Percentiles rank a stretch among this genome's conserved stretches.
phyloP scores from a whole-genome alignment of 768 basidiomycete species.

The Trametes cingulata region DNA sequence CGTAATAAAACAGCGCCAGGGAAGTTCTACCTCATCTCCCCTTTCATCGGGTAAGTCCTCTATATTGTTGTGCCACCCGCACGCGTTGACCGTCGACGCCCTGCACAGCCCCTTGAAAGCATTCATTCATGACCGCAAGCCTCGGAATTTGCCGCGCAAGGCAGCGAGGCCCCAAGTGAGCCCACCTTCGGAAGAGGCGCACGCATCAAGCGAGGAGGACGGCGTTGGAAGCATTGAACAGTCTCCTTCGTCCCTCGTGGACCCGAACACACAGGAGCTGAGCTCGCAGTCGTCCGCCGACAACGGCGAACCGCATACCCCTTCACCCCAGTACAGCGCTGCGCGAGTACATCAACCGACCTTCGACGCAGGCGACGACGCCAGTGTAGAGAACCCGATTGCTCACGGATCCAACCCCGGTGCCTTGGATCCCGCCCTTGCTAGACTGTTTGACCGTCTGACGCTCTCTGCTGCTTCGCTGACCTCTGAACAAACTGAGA shows the following conservation, averaged over 20 bases:
- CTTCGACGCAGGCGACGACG: slow-evolving; percentile 32
- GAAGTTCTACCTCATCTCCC: slow-evolving; percentile 93
- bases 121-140: slow-evolving; percentile 67
- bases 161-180: slow-evolving; percentile 27
- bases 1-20: slow-evolving; percentile 66
- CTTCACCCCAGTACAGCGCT: slow-evolving; percentile 58
- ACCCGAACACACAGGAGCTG: slow-evolving; percentile 51
- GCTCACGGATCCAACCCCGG: slow-evolving; percentile 34
- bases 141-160: slow-evolving; percentile 47
- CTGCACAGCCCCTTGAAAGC: slow-evolving; percentile 57
- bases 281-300: slow-evolving; percentile 65
- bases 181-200: slow-evolving; percentile 21
- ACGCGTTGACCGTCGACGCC: slow-evolving; percentile 10
- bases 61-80: neutral
- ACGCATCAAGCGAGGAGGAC: slow-evolving; percentile 33
- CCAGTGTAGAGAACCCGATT: slow-evolving; percentile 33
- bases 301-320: slow-evolving; percentile 61
- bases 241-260: slow-evolving; percentile 34
- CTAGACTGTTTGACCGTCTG: slow-evolving; percentile 48
- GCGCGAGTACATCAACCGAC: slow-evolving; percentile 37
- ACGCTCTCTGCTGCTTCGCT: slow-evolving; percentile 9
- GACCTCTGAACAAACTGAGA: neutral
- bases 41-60: slow-evolving; percentile 75
- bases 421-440: slow-evolving; percentile 68
- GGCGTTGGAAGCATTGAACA: slow-evolving; percentile 18